These are phyloP conservation scores for Leccinum imitatum DNA, from an alignment of 768 basidiomycete genomes.

Conservation along the genomic window DNA sequence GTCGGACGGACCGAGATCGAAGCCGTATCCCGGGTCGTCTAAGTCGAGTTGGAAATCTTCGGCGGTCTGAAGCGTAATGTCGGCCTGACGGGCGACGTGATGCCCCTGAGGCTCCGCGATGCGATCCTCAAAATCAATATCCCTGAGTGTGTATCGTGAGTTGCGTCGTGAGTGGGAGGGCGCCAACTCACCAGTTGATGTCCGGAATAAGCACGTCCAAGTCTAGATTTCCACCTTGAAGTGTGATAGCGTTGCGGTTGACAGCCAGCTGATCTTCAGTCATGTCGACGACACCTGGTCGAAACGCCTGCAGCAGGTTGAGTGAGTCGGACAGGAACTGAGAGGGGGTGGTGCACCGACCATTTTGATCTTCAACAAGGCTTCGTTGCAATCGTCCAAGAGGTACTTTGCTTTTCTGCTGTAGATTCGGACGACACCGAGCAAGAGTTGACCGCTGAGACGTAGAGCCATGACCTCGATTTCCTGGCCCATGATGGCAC, in stretches of 20 bases:
- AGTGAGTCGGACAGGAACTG: not conserved
- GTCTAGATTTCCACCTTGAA: conserved; percentile 75
- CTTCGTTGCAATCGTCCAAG: conserved; percentile 97
- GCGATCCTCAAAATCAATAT: conserved; percentile 73
- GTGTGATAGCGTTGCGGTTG: conserved; percentile 84
- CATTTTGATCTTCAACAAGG: conserved; percentile 93
- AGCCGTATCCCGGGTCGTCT: conserved; percentile 58
- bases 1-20: conserved; percentile 75
- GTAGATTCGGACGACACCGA: conserved; percentile 97
- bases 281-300: conserved; percentile 93
- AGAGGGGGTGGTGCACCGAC: conserved; percentile 37
- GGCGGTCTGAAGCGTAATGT: conserved; percentile 82
- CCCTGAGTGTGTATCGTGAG: conserved; percentile 47
- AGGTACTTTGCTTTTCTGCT: conserved; percentile 97
- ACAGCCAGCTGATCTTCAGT: conserved; percentile 91
- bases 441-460: conserved; percentile 92
- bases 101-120: conserved; percentile 63
- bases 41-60: conserved; percentile 72
- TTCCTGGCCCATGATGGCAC: conserved; percentile 93
- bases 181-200: conserved; percentile 63
- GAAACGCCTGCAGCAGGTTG: conserved; percentile 66
- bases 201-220: conserved; percentile 79
- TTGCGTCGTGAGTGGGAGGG: not conserved
- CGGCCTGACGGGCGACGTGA: conserved; percentile 80
- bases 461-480: conserved; percentile 92